A percentile compares a stretch with the other conserved stretches of the same genome.
These are phyloP conservation scores for Daldinia decipiens DNA, from an alignment of 495 filamentous ascomycete species.

Conservation along the genomic window DNA sequence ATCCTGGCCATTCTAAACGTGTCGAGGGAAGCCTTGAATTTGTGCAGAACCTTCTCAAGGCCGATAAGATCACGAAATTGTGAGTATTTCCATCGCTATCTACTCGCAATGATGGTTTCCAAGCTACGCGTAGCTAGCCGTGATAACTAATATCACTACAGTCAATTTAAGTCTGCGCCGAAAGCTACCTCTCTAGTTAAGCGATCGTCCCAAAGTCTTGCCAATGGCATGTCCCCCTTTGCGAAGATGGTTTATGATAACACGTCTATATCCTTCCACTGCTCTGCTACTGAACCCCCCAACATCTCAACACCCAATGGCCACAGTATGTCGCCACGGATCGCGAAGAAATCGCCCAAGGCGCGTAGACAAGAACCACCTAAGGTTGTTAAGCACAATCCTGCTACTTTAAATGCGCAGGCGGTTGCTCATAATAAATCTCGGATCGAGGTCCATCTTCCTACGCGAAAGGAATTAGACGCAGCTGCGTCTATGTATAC, in stretches of 20 bases:
- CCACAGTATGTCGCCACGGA: slow-evolving; percentile 28
- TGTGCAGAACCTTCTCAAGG: slow-evolving; percentile 74
- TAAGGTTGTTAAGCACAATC: slow-evolving; percentile 44
- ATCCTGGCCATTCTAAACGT: slow-evolving; percentile 51
- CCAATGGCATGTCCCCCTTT: slow-evolving; percentile 53
- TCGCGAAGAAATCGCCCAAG: slow-evolving; percentile 38
- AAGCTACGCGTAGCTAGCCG: slow-evolving; percentile 1
- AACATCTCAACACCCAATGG: slow-evolving; percentile 31
- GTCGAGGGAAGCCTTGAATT: slow-evolving; percentile 66
- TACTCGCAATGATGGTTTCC: not conserved
- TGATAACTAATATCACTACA: slow-evolving; percentile 49
- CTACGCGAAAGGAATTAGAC: slow-evolving; percentile 43
- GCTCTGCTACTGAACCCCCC: slow-evolving; percentile 46
- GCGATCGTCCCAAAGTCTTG: slow-evolving; percentile 37
- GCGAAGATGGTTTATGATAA: slow-evolving; percentile 59
- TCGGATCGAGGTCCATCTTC: slow-evolving; percentile 47
- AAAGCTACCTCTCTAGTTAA: slow-evolving; percentile 28
- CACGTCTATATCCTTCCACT: slow-evolving; percentile 51
- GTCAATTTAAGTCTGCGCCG: slow-evolving; percentile 73
- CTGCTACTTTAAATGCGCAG: slow-evolving; percentile 39
- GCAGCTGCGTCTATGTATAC: slow-evolving; percentile 27
- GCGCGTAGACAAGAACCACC: slow-evolving; percentile 39
- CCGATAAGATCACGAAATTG: slow-evolving; percentile 76
- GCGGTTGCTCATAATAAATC: slow-evolving; percentile 44
- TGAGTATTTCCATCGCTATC: slow-evolving; percentile 54